Evolutionary conservation across 1,139 yeast genomes (phyloP), one percentile per base, ranked within the genome.

Genomic region (Candida tropicalis): DNA sequence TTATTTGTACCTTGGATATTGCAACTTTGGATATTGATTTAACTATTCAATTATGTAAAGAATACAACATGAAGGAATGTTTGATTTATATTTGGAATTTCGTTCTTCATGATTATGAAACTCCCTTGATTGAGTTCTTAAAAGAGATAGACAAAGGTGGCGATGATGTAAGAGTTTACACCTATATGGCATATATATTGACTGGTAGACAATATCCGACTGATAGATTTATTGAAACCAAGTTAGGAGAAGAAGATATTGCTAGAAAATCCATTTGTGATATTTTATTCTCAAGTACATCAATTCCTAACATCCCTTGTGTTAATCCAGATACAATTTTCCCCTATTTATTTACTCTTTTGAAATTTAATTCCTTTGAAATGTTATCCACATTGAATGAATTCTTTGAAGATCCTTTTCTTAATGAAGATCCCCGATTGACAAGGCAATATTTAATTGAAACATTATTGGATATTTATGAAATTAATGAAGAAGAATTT

Each of bases 141-240:
- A 56, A 60, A 1, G 70, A 68, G 17, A 65, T 81, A 13, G 38
- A 45, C 5, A 45, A 39, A 7, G 23, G 9, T 4, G 24, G 18
- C 15, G 65, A 66, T 20, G 50, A 58, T 17, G 44, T 48, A 7
- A 73, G 70, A 48, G 78, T 81, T 0, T 87, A 69, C 52, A 69
- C 82, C 0, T 90, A 85, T 57, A 59, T 90, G 52, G 73, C 90
- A 0, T 84, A 79, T 53, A 67, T 82, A n/a, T 65, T 88, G 35
- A 82, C 90, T 0, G 95, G 96, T 1, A 66, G 90, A 39, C 84
- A 84, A 46, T 90, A 82, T 57, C 97, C 97, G 0, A 82, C 85
- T 0, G 91, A 83, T 12, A 63, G 68, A 28, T 62, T 61, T 17
- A 69, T 84, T 26, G 64, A 60, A 11, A 46, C 42, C n/a, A n/a